Evolutionary conservation across 2,329 filamentous ascomycete species (phyloP).

Genomic region (Apiospora pterosperma): DNA sequence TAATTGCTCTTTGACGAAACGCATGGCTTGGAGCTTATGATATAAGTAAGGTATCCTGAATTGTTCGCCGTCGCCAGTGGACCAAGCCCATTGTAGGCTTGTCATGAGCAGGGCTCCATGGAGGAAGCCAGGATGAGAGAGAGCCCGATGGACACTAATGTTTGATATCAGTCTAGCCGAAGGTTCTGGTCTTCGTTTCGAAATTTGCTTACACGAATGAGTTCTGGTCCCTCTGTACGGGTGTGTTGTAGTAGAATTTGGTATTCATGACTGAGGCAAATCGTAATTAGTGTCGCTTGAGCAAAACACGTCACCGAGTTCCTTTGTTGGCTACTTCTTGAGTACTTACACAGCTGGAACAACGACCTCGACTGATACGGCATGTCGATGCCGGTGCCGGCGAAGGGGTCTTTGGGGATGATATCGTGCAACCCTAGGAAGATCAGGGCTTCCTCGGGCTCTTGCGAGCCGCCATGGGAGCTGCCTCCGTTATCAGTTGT

Average conservation of each 20-base stretch:
- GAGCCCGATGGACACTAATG: conserved; percentile 37
- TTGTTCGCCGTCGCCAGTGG: conserved; percentile 40
- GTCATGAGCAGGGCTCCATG: conserved; percentile 43
- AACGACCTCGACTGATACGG: conserved; percentile 31
- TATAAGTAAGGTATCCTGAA: conserved; percentile 43
- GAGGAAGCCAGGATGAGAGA: conserved; percentile 42
- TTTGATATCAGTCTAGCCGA: conserved; percentile 7
- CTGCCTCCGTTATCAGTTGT: neutral
- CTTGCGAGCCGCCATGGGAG: neutral
- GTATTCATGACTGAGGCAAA: conserved; percentile 34
- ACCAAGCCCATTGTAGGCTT: conserved; percentile 43
- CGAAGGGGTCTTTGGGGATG: conserved; percentile 24
- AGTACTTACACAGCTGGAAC: conserved; percentile 31
- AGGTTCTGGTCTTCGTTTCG: neutral
- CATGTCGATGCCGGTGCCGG: conserved; percentile 27
- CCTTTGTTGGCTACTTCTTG: neutral
- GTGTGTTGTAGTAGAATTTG: conserved; percentile 37
- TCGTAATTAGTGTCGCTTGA: neutral
- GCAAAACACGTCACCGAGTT: neutral
- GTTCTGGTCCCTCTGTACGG: conserved; percentile 32
- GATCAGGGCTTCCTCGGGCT: conserved; percentile 2
- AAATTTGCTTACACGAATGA: conserved; percentile 28
- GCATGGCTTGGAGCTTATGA: conserved; percentile 44
- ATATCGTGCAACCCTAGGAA: conserved; percentile 14
- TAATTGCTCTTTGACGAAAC: conserved; percentile 41